Evolutionary conservation across 768 basidiomycete genomes (phyloP).

Genomic region (Kwoniella sp.): DNA sequence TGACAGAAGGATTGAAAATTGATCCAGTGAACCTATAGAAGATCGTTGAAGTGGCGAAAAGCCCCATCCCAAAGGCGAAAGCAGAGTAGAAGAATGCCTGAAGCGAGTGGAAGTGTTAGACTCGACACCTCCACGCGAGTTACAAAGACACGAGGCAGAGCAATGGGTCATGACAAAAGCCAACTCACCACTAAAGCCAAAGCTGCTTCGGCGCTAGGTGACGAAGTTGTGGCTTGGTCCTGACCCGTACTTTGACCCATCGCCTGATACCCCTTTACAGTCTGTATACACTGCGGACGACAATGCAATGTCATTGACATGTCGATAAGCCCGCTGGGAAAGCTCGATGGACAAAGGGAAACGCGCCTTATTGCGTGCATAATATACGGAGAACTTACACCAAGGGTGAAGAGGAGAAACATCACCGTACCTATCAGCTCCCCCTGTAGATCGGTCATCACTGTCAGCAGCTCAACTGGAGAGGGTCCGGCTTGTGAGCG

Average conservation of each 20-base stretch:
- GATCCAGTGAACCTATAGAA: conserved; percentile 53
- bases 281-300: conserved; percentile 4
- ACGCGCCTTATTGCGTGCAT: no score
- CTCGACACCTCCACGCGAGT: no score
- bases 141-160: no score
- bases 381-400: no score
- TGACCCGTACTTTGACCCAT: conserved; percentile 38
- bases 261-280: conserved; percentile 8
- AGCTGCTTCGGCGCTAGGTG: conserved; percentile 11
- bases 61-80: conserved; percentile 41
- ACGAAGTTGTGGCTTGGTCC: conserved; percentile 21
- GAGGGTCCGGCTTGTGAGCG: no score
- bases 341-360: no score
- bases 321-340: no score
- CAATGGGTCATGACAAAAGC: no score
- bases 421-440: conserved; percentile 49
- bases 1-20: conserved; percentile 50
- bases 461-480: no score
- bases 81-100: conserved; percentile 43
- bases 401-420: conserved; percentile 46
- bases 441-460: conserved; percentile 17
- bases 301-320: no score
- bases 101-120: no score
- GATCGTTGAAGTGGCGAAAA: conserved; percentile 47
- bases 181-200: neutral